Conservation (phyloP, 306 rosid species). For the Pterocarpus santalinus region DNA sequence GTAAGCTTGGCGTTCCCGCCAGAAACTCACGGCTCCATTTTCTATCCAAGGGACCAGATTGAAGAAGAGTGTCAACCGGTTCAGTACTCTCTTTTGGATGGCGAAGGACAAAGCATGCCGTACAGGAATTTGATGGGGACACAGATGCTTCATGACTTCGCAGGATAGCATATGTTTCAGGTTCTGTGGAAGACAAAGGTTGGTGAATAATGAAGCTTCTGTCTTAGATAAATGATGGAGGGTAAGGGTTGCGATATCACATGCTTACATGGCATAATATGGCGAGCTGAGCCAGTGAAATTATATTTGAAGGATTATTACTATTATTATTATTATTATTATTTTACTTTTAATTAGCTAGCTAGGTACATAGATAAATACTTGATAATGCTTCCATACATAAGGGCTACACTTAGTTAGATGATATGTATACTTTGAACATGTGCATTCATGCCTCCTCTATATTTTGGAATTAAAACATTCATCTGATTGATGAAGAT, state of each 20-base stretch:
- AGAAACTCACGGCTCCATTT: constrained; percentile 58
- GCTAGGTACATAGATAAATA: constrained; percentile 17
- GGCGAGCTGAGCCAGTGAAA: background rate
- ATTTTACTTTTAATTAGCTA: background rate
- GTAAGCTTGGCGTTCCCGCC: constrained; percentile 73
- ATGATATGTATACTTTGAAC: constrained; percentile 10
- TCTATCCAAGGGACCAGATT: constrained; percentile 67
- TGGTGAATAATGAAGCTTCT: background rate
- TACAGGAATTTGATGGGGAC: constrained; percentile 92
- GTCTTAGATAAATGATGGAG: constrained; percentile 10
- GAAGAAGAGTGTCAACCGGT: constrained; percentile 72
- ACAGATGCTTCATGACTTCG: constrained; percentile 85
- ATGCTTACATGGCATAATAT: background rate
- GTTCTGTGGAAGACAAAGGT: too few species aligned
- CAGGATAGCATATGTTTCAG: constrained; percentile 45
- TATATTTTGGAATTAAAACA: constrained; percentile 43
- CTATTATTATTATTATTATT: too few species aligned
- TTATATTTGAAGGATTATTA: constrained; percentile 20
- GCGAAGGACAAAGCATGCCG: constrained; percentile 74
- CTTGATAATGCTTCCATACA: constrained; percentile 46
- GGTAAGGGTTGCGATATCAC: background rate
- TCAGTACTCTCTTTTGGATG: constrained; percentile 83
- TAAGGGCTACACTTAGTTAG: constrained; percentile 48
- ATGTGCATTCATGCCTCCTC: constrained; percentile 35
- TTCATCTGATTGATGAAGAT: constrained; percentile 18